These are phyloP conservation scores for Hansenula sp. DNA, from an alignment of 1,139 yeast species.

Conservation along the genomic window DNA sequence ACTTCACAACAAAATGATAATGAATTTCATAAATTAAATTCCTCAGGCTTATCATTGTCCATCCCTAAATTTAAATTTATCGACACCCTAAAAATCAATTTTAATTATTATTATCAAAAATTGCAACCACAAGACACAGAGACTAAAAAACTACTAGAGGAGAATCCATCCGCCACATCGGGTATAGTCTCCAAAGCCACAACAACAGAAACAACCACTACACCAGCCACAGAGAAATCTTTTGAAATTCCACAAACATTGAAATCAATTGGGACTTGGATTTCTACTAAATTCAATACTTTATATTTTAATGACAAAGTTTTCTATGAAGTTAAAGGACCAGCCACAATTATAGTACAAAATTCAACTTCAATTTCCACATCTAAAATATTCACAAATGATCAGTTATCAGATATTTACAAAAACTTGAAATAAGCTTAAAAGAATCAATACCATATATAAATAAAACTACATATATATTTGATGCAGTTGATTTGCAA, in stretches of 20 bases:
- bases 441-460: not conserved
- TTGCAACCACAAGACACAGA: constrained; percentile 7
- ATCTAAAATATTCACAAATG: constrained; percentile 8
- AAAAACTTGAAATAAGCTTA: constrained; percentile 8
- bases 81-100: constrained; percentile 3
- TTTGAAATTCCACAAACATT: constrained; percentile 9
- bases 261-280: constrained; percentile 7
- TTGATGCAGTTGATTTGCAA: no score
- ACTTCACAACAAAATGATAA: constrained; percentile 5
- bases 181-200: not conserved
- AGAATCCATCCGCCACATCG: not conserved
- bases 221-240: not conserved
- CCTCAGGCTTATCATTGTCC: not conserved
- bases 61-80: not conserved
- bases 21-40: not conserved
- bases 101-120: constrained; percentile 14
- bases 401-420: constrained; percentile 11
- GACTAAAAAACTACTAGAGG: not conserved
- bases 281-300: constrained; percentile 10
- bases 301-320: constrained; percentile 15
- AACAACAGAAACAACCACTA: not conserved
- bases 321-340: constrained; percentile 23
- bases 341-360: constrained; percentile 25
- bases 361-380: constrained; percentile 10
- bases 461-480: not conserved